Evolutionary conservation across 2,329 filamentous ascomycete genomes (phyloP).

Genomic region (Apiospora rasikravindrae): DNA sequence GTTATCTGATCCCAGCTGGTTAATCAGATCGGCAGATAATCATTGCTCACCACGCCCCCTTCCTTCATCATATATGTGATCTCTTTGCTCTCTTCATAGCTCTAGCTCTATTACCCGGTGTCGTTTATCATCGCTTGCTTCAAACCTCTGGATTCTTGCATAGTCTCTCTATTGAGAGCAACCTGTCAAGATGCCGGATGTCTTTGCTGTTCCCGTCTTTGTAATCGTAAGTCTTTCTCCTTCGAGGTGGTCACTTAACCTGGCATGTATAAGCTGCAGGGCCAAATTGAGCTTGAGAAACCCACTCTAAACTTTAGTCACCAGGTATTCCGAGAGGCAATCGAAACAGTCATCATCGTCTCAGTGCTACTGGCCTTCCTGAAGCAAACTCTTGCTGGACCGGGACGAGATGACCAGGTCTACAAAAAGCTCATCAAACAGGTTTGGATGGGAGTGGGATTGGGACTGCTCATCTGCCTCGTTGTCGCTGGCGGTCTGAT

Average conservation of each 20-base stretch:
- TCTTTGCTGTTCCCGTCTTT: constrained; percentile 61
- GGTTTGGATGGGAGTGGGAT: constrained; percentile 71
- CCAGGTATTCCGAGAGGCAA: constrained; percentile 72
- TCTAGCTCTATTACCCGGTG: not conserved
- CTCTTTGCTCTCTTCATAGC: not conserved
- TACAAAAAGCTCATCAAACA: constrained; percentile 74
- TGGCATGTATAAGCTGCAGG: not conserved
- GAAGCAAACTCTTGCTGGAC: constrained; percentile 76
- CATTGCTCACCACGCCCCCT: not conserved
- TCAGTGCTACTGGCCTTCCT: constrained; percentile 86
- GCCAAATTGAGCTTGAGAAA: not conserved
- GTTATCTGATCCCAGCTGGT: constrained; percentile 19
- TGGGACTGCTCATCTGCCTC: constrained; percentile 69
- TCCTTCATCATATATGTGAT: constrained; percentile 3
- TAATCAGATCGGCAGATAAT: constrained; percentile 15
- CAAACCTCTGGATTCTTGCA: not conserved
- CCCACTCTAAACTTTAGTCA: not conserved
- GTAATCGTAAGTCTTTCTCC: constrained; percentile 67
- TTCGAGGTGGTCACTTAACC: not conserved
- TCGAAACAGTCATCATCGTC: constrained; percentile 85
- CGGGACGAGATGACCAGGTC: constrained; percentile 62
- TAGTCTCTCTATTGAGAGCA: not conserved
- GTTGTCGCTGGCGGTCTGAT: constrained; percentile 71
- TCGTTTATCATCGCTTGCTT: not conserved
- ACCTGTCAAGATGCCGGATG: constrained; percentile 23